Conservation (phyloP, 2,329 filamentous ascomycete species). For the Madurella mycetomatis region DNA sequence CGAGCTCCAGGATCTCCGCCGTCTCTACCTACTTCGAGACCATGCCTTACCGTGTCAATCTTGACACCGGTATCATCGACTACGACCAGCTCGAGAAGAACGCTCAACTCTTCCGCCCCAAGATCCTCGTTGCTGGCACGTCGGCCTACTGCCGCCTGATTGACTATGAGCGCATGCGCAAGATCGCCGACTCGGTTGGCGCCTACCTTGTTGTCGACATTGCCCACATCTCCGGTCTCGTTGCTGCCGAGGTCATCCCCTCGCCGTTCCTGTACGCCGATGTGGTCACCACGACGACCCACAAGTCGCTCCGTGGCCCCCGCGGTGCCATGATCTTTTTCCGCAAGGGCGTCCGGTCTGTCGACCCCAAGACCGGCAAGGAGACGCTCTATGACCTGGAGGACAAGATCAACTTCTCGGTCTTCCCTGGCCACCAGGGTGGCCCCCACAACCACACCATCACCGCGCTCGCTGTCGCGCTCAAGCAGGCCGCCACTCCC, state of each 20-base stretch:
- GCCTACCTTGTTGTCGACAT: constrained; percentile 97
- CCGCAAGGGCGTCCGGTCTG: constrained; percentile 90
- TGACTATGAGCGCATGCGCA: constrained; percentile 92
- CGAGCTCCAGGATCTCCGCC: constrained; percentile 68
- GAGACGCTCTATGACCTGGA: constrained; percentile 89
- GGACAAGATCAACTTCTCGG: constrained; percentile 95
- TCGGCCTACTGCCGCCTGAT: constrained; percentile 98
- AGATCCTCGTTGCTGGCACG: constrained; percentile 92
- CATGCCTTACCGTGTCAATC: constrained; percentile 87
- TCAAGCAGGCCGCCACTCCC: constrained; percentile 85
- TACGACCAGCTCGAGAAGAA: constrained; percentile 91
- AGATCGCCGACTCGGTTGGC: constrained; percentile 89
- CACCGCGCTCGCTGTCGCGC: constrained; percentile 87
- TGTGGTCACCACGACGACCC: constrained; percentile 95
- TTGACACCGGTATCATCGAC: constrained; percentile 92
- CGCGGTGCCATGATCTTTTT: constrained; percentile 99
- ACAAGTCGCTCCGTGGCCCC: constrained; percentile 97
- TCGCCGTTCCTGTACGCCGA: constrained; percentile 91
- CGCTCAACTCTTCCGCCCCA: constrained; percentile 87
- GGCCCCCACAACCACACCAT: constrained; percentile 99
- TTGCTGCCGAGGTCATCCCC: constrained; percentile 88
- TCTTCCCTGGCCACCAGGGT: constrained; percentile 98
- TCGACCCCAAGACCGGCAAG: constrained; percentile 86
- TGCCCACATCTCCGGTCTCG: constrained; percentile 96
- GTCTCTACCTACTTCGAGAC: constrained; percentile 99